phyloP scores from a whole-genome alignment of 2,329 filamentous ascomycete genomes.

The Pseudogymnoascus sp. region DNA sequence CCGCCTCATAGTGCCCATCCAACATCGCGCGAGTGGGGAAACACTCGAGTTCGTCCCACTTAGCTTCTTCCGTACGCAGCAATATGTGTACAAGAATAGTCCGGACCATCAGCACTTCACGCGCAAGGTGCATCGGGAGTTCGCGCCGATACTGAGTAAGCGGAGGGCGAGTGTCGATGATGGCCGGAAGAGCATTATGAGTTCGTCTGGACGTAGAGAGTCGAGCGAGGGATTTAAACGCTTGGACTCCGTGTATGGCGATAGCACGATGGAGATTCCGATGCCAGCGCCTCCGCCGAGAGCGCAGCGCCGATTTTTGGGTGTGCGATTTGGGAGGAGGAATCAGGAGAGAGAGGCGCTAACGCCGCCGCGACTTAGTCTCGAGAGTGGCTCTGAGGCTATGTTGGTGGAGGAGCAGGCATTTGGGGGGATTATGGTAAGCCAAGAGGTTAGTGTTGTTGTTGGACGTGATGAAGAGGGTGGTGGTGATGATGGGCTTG shows the following conservation, averaged over 20 bases:
- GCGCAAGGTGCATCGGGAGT: constrained; percentile 53
- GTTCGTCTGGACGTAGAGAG: neutral
- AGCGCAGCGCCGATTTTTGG: neutral
- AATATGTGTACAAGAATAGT: constrained; percentile 51
- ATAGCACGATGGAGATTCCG: neutral
- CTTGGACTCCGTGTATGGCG: neutral
- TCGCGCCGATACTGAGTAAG: constrained; percentile 43
- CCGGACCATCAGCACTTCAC: constrained; percentile 53
- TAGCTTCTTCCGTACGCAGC: constrained; percentile 58
- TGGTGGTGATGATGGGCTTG: constrained; percentile 10
- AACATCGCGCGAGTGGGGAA: constrained; percentile 43
- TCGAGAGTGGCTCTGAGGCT: constrained; percentile 18
- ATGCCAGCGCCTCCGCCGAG: neutral
- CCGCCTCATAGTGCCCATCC: constrained; percentile 54
- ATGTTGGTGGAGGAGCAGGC: constrained; percentile 18
- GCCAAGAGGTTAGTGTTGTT: constrained; percentile 54
- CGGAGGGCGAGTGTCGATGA: constrained; percentile 15
- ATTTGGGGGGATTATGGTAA: constrained; percentile 54
- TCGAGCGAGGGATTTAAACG: neutral
- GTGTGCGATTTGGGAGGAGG: neutral
- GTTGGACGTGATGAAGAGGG: constrained; percentile 23
- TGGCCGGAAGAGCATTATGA: constrained; percentile 1
- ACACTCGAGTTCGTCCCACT: constrained; percentile 54
- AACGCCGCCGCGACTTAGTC: neutral
- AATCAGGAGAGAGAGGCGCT: neutral